phyloP scores from a whole-genome alignment of 2,329 filamentous ascomycete species.

The Allantophomopsis cytisporea region DNA sequence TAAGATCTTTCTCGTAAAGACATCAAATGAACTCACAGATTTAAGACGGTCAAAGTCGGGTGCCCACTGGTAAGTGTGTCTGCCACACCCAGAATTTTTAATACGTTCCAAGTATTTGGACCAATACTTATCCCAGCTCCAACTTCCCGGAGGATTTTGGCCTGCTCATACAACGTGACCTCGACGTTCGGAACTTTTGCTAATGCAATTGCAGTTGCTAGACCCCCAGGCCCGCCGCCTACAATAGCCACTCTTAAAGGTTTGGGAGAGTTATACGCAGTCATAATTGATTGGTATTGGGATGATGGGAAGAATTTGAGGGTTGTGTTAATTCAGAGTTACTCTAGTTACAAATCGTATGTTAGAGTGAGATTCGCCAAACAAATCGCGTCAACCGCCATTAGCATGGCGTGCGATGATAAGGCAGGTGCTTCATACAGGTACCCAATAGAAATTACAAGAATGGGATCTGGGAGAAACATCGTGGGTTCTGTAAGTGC shows the following conservation, averaged over 20 bases:
- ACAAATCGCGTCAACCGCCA: too few species aligned
- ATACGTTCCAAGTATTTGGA: constrained; percentile 30
- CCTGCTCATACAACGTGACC: constrained; percentile 29
- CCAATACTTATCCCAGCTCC: constrained; percentile 32
- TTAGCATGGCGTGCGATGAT: too few species aligned
- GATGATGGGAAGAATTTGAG: too few species aligned
- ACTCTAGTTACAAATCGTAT: too few species aligned
- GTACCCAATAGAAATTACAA: too few species aligned
- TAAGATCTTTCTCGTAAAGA: not conserved
- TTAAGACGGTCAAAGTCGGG: constrained; percentile 15
- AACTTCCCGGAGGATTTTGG: constrained; percentile 27
- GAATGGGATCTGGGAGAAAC: too few species aligned
- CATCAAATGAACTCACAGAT: constrained; percentile 13
- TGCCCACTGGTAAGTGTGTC: constrained; percentile 20
- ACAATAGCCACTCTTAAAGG: constrained; percentile 20
- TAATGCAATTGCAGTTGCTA: constrained; percentile 30
- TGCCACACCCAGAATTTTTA: constrained; percentile 29
- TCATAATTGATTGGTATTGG: too few species aligned
- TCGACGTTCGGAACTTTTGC: constrained; percentile 25
- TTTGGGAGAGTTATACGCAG: not conserved
- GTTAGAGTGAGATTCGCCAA: too few species aligned
- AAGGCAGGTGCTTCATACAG: too few species aligned
- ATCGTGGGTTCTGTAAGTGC: too few species aligned
- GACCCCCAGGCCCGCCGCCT: constrained; percentile 16
- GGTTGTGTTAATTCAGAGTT: too few species aligned